These are phyloP conservation scores for Pleurotus salmoneostramineus DNA, from an alignment of 768 basidiomycete genomes.

Conservation along the genomic window DNA sequence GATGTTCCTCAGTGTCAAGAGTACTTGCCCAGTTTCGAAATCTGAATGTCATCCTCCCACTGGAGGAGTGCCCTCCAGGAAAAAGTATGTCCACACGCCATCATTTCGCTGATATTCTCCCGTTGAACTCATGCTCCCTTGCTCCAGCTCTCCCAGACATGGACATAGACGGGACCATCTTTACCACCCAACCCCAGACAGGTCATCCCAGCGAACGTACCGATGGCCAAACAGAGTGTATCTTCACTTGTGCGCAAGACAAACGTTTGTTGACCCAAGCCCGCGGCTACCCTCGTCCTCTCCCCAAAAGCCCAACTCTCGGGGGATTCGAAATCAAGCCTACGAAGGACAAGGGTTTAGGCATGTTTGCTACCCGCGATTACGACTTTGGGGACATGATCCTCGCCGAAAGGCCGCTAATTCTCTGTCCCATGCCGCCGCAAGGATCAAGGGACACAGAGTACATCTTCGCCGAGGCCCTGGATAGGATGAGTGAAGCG, in stretches of 20 bases:
- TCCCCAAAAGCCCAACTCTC: background rate
- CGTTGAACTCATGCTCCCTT: too few species aligned
- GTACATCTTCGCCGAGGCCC: slow-evolving; percentile 10
- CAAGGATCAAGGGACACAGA: background rate
- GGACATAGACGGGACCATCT: too few species aligned
- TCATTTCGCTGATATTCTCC: too few species aligned
- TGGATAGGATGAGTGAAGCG: slow-evolving; percentile 18
- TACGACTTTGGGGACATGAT: slow-evolving; percentile 14
- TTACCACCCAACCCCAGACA: background rate
- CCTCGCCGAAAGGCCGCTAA: slow-evolving; percentile 18
- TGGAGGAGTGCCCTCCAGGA: too few species aligned
- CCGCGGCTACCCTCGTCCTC: background rate
- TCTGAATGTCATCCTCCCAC: too few species aligned
- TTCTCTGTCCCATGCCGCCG: slow-evolving; percentile 16
- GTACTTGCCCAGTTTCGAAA: too few species aligned
- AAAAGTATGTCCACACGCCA: too few species aligned
- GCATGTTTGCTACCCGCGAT: slow-evolving; percentile 4
- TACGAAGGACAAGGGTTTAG: background rate
- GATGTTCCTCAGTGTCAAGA: too few species aligned
- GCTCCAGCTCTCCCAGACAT: too few species aligned
- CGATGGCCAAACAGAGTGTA: background rate
- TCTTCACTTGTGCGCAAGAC: background rate
- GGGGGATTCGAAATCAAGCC: background rate
- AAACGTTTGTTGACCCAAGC: background rate
- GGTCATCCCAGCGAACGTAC: background rate